phyloP scores from a whole-genome alignment of 116 monocot genomes.

The Zostera marina region DNA sequence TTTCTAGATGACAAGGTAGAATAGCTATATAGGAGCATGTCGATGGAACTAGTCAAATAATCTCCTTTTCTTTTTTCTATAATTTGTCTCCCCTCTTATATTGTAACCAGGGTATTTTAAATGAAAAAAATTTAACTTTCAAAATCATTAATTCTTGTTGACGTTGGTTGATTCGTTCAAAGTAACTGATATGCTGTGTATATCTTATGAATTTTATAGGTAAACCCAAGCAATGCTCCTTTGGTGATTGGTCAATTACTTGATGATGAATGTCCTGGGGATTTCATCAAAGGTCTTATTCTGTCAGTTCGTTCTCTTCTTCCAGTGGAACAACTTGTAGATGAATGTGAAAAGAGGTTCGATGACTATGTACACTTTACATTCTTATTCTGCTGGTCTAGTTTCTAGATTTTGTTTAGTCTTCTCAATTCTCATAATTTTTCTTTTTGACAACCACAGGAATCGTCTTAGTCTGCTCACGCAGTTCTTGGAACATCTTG shows the following conservation, averaged over 20 bases:
- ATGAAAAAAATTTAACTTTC: neutral
- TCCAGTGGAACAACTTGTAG: conserved; percentile 97
- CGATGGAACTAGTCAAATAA: no score
- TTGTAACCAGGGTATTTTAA: neutral
- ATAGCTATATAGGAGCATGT: no score
- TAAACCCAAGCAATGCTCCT: conserved; percentile 92
- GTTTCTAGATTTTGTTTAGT: neutral
- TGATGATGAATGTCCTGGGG: conserved; percentile 99
- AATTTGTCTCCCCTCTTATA: no score
- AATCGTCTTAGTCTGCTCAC: conserved; percentile 87
- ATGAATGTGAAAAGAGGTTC: conserved; percentile 97
- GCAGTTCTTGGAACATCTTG: conserved; percentile 98
- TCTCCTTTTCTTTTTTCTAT: no score
- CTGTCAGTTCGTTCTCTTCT: conserved; percentile 98
- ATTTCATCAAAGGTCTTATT: conserved; percentile 98
- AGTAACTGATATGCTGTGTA: no score
- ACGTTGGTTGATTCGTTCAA: neutral
- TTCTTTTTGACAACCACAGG: conserved; percentile 15
- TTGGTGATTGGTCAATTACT: conserved; percentile 92
- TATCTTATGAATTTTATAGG: conserved; percentile 26
- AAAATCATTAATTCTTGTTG: neutral
- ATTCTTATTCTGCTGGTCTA: neutral
- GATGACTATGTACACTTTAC: neutral
- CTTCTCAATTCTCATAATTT: neutral
- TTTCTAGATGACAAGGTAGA: no score